Evolutionary conservation across 352 stramenopile genomes (phyloP), one percentile per base, ranked within the genome.

Genomic region (Phytophthora colocasiae): DNA sequence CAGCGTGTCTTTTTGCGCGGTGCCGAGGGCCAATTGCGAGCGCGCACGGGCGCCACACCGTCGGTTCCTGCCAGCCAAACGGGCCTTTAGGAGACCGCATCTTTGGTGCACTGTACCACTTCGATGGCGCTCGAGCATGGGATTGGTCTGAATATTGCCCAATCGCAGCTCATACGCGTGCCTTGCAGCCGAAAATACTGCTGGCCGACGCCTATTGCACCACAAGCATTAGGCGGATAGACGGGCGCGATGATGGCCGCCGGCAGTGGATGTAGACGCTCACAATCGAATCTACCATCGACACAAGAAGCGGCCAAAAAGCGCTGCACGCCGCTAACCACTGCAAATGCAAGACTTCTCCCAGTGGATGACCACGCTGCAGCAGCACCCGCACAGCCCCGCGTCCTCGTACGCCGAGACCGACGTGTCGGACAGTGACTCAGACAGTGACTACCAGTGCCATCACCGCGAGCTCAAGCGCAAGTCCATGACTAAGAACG

Each of bases 331-430:
- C 34, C 15, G 12, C 26, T 2, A 32, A 32, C 14, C 32, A 36
- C 49, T 24, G n/a, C 1, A 15, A 49, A 76, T 73, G 63, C 73
- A 80, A 69, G 76, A 86, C 12, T 87, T 88, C 56, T 72, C 69
- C 11, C 55, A 82, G 38, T 86, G 78, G 78, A 83, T 88, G 72
- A 65, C 62, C 57, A 59, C 76, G 26, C 55, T 87, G 51, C 74
- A 69, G 31, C 54, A 81, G 31, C 48, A 81, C 22, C 57, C 80
- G 36, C 61, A 78, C 29, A 85, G 79, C 55, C 34, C 71, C 26
- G 56, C 77, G n/a, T 88, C 79, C 10, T 89, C 82, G 10, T 88
- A 77, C 68, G 74, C 74, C 49, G 82, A 89, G 60, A 91, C 82
- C 26, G 67, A 79, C 46, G 54, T 74, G 46, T 65, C 59, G 7